Percentiles rank a stretch among this genome's conserved stretches.
Evolutionary conservation across 768 basidiomycete species (phyloP).

Genomic region (Amanita inopinata): DNA sequence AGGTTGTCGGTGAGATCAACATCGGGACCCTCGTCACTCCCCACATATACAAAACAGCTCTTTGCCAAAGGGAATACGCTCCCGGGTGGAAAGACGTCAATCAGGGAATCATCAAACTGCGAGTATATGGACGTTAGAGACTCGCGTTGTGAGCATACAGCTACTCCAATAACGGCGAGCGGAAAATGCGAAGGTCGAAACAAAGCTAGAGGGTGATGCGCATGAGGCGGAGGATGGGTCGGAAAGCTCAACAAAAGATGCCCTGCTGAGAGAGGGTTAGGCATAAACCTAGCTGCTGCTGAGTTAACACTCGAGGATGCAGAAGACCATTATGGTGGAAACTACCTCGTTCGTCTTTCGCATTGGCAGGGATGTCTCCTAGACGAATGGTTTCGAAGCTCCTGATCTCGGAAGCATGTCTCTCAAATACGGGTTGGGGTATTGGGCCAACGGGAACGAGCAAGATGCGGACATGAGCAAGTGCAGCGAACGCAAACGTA

Average conservation of each 20-base stretch:
- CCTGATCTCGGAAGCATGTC: slow-evolving; percentile 65
- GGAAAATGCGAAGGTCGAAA: slow-evolving; percentile 77
- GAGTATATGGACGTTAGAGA: slow-evolving; percentile 38
- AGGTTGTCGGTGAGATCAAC: slow-evolving; percentile 46
- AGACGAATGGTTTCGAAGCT: slow-evolving; percentile 66
- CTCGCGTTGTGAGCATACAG: slow-evolving; percentile 52
- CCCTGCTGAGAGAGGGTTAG: slow-evolving; percentile 64
- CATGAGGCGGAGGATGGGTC: slow-evolving; percentile 62
- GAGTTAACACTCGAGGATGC: slow-evolving; percentile 1
- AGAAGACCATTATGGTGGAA: neutral
- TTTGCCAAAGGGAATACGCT: slow-evolving; percentile 70
- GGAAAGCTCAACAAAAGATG: slow-evolving; percentile 74
- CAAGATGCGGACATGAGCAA: slow-evolving; percentile 79
- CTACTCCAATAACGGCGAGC: slow-evolving; percentile 81
- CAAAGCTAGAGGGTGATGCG: slow-evolving; percentile 59
- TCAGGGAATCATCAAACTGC: slow-evolving; percentile 57
- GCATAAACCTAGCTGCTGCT: slow-evolving; percentile 69
- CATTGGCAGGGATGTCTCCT: slow-evolving; percentile 74
- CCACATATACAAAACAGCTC: slow-evolving; percentile 82
- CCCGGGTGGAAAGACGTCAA: slow-evolving; percentile 56
- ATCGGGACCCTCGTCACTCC: slow-evolving; percentile 47
- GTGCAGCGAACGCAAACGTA: slow-evolving; percentile 63
- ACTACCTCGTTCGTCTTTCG: slow-evolving; percentile 68
- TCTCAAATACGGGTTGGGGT: slow-evolving; percentile 55
- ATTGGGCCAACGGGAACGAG: slow-evolving; percentile 82